Evolutionary conservation across 1,284 basidiomycete species (phyloP).

Genomic region (Macrocybe sp.): DNA sequence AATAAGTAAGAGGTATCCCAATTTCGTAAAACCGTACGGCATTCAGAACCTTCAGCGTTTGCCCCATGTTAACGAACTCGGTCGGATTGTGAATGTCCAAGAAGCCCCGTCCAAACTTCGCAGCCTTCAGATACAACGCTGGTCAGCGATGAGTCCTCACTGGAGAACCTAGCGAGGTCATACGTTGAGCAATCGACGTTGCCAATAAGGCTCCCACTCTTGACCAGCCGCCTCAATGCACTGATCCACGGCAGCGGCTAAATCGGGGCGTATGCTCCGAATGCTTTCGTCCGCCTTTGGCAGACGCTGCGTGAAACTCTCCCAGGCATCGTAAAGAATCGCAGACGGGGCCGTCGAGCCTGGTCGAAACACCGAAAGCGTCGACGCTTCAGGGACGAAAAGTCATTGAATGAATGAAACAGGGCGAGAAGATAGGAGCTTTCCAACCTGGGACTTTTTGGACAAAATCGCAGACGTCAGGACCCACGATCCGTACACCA

Average conservation of each 20-base stretch:
- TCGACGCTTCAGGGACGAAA: slow-evolving; percentile 46
- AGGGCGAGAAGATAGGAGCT: not conserved
- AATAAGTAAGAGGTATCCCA: slow-evolving; percentile 90
- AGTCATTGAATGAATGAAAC: slow-evolving; percentile 2
- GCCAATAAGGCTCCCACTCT: slow-evolving; percentile 91
- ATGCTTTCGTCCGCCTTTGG: slow-evolving; percentile 94
- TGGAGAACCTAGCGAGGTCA: slow-evolving; percentile 21
- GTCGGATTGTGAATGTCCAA: slow-evolving; percentile 90
- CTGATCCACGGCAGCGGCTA: slow-evolving; percentile 86
- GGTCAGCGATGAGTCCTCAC: slow-evolving; percentile 2
- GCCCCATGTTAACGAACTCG: slow-evolving; percentile 88
- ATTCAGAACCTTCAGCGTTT: slow-evolving; percentile 92
- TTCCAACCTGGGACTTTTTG: slow-evolving; percentile 85
- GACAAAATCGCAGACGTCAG: slow-evolving; percentile 82
- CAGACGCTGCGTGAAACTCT: slow-evolving; percentile 78
- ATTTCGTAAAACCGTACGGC: slow-evolving; percentile 89
- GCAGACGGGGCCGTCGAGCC: slow-evolving; percentile 91
- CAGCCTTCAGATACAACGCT: slow-evolving; percentile 53
- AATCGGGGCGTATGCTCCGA: slow-evolving; percentile 80
- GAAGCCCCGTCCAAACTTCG: slow-evolving; percentile 93
- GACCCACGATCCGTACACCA: slow-evolving; percentile 79
- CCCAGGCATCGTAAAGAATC: slow-evolving; percentile 90
- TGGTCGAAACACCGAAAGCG: slow-evolving; percentile 82
- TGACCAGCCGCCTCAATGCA: slow-evolving; percentile 92
- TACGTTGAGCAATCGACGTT: slow-evolving; percentile 80